Evolutionary conservation across 441 rosid species (phyloP).

Genomic region (Euphorbia corollata): DNA sequence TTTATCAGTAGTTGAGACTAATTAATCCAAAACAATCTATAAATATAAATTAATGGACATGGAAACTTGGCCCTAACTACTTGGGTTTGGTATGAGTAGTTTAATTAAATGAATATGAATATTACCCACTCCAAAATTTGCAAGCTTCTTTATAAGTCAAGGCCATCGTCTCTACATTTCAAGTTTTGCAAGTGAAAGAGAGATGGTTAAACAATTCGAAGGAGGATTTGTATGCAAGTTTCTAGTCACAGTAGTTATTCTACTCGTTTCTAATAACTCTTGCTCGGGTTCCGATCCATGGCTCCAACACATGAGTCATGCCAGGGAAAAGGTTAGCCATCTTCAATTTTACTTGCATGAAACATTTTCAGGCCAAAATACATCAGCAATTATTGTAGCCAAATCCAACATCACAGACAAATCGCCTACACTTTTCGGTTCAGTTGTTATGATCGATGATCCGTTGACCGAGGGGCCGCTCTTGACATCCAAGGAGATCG

Average conservation of each 20-base stretch:
- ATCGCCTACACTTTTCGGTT: conserved; percentile 29
- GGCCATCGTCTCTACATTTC: too few relatives aligned
- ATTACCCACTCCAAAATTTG: too few relatives aligned
- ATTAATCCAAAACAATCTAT: too few relatives aligned
- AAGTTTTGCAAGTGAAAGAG: neutral
- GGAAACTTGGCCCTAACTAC: too few relatives aligned
- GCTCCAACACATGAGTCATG: neutral
- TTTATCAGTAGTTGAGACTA: too few relatives aligned
- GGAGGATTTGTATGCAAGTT: neutral
- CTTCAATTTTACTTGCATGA: conserved; percentile 47
- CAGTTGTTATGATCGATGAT: conserved; percentile 30
- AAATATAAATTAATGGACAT: too few relatives aligned
- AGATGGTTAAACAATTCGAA: conserved; percentile 2
- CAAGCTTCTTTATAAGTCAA: too few relatives aligned
- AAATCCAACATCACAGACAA: conserved; percentile 13
- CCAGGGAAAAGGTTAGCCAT: conserved; percentile 24
- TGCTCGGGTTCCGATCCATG: conserved; percentile 10
- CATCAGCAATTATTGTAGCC: conserved; percentile 33
- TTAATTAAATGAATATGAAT: too few relatives aligned
- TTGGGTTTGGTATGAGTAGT: too few relatives aligned
- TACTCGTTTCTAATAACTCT: neutral
- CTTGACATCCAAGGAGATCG: conserved; percentile 29
- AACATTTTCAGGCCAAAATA: conserved; percentile 29
- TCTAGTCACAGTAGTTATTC: neutral
- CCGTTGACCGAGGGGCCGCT: conserved; percentile 40